A percentile compares a stretch with the other conserved stretches of the same genome.
These are phyloP conservation scores for Neurospora sublineolata DNA, from an alignment of 495 filamentous ascomycete species.

Conservation along the genomic window DNA sequence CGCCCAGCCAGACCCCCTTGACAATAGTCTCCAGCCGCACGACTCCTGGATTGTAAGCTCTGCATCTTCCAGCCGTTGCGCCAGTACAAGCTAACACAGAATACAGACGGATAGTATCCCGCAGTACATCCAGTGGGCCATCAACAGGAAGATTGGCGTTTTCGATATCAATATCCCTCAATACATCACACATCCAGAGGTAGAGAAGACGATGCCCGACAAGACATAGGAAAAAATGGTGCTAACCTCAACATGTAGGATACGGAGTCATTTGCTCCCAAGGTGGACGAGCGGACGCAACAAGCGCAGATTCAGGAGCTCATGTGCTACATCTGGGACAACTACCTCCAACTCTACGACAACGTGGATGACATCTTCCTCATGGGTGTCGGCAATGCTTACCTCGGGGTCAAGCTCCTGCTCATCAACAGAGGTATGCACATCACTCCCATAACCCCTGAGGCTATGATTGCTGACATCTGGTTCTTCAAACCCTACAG, in stretches of 20 bases:
- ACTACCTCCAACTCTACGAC: conserved; percentile 78
- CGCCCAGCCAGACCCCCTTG: conserved; percentile 53
- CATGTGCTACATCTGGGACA: conserved; percentile 88
- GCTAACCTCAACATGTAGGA: conserved; percentile 8
- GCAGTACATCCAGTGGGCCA: conserved; percentile 74
- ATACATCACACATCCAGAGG: conserved; percentile 46
- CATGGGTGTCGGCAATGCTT: conserved; percentile 71
- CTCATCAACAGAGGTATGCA: conserved; percentile 52
- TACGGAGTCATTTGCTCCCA: conserved; percentile 24
- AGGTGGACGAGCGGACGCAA: conserved; percentile 21
- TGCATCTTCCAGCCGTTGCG: background rate
- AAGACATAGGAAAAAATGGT: background rate
- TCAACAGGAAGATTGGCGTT: conserved; percentile 59
- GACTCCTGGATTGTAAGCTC: conserved; percentile 73
- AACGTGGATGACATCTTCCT: conserved; percentile 56
- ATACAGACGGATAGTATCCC: conserved; percentile 61
- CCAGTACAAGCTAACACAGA: conserved; percentile 26
- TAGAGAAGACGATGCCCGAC: conserved; percentile 12
- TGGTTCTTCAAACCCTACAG: conserved; percentile 6
- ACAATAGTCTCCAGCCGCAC: conserved; percentile 64
- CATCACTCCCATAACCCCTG: background rate
- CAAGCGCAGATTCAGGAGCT: conserved; percentile 58
- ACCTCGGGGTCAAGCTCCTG: conserved; percentile 56
- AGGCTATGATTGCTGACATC: conserved; percentile 1
- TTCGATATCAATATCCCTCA: conserved; percentile 85